These are phyloP conservation scores for Pseudocercospora musae DNA, from an alignment of 2,329 filamentous ascomycete species.

Conservation along the genomic window DNA sequence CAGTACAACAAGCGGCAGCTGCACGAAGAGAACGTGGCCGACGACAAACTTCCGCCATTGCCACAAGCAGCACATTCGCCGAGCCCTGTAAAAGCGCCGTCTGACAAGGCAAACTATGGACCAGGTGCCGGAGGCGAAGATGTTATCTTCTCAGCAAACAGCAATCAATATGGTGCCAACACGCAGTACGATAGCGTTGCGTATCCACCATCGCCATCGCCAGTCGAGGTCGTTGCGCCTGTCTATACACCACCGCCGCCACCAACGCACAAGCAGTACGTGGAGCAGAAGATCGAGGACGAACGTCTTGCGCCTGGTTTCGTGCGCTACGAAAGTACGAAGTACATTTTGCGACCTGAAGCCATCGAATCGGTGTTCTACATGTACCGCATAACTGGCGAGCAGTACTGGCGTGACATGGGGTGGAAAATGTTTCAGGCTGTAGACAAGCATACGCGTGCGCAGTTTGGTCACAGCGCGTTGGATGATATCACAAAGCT, in stretches of 20 bases:
- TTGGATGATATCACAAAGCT: slow-evolving; percentile 60
- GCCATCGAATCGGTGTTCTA: slow-evolving; percentile 87
- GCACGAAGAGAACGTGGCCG: slow-evolving; percentile 1
- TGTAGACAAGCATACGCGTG: slow-evolving; percentile 63
- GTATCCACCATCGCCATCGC: background rate
- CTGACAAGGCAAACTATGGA: background rate
- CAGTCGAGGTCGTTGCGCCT: background rate
- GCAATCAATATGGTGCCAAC: slow-evolving; percentile 1
- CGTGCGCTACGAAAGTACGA: slow-evolving; percentile 36
- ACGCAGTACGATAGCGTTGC: background rate
- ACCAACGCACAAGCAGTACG: slow-evolving; percentile 32
- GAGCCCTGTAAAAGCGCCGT: background rate
- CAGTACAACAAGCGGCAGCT: slow-evolving; percentile 13
- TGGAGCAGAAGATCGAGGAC: slow-evolving; percentile 36
- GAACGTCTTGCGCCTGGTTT: slow-evolving; percentile 43
- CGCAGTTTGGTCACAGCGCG: slow-evolving; percentile 66
- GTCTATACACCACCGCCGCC: slow-evolving; percentile 30
- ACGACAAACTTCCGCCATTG: background rate
- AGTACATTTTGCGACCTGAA: slow-evolving; percentile 59
- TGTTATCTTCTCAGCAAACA: background rate
- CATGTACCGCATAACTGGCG: slow-evolving; percentile 85
- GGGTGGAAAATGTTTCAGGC: slow-evolving; percentile 84
- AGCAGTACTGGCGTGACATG: slow-evolving; percentile 69
- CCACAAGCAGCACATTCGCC: background rate
- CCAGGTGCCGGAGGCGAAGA: background rate